Evolutionary conservation across 768 basidiomycete genomes (phyloP), one percentile per base, ranked within the genome.

Genomic region (Asterophora parasitica): DNA sequence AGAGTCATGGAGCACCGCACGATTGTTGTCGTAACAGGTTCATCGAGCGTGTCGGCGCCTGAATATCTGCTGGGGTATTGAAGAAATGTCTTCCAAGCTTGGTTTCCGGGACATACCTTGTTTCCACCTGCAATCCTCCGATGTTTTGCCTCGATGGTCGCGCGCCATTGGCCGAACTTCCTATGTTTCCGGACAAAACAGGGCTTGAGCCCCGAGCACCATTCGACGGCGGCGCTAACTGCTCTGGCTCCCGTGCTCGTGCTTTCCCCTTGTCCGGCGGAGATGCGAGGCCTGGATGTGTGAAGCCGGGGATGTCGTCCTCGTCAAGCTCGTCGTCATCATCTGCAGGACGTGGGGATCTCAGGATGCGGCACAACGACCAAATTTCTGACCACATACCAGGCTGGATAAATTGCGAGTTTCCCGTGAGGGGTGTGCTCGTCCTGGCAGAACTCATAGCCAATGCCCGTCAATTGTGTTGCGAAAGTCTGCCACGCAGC

Each of bases 61-160:
- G 89, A 76, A 65, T 83, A 89, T 56, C 90, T 87, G 49, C 1
- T 43, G 13, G 30, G 11, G 23, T 23, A 23, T 28, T 42, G 35
- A 3, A 48, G n/a, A 15, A 28, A 44, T 23, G 6, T 36, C n/a
- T 19, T 12, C 4, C 23, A 26, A 19, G 1, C 17, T 42, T 16
- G 26, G 44, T 6, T 26, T 35, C 4, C 12, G 15, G 52, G 15
- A 60, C 77, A 37, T 64, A 89, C 89, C 94, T 81, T 42, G 89
- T 90, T 68, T 98, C 94, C 2, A 92, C 83, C 57, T 79, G 82
- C 40, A 96, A 75, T 16, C 92, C 92, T n/a, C 90, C 92, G 9
- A 93, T 72, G 2, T 74, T 87, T 58, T 81, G 78, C 46, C 86
- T 75, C 27, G 77, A 63, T 11, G 81, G 54, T 23, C 70, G 70